Conservation (phyloP, 345 rosid species). For the Lumnitzera racemosa region DNA sequence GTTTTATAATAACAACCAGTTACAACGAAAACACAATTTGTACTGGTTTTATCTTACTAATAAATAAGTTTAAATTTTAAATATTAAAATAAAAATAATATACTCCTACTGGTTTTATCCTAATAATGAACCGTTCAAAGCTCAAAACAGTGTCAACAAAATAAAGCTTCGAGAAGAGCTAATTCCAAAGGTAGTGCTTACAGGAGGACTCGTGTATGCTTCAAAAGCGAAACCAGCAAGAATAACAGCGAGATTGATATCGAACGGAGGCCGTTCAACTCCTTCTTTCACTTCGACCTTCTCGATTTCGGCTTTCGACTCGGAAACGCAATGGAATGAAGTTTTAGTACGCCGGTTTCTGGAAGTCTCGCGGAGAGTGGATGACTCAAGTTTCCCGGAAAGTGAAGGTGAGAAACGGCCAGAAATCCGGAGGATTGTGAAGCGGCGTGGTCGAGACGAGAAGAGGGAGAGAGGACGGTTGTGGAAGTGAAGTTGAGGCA, state of each 20-base stretch:
- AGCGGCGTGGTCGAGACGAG: slow-evolving; percentile 12
- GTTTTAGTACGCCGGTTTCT: slow-evolving; percentile 10
- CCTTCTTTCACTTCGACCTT: slow-evolving; percentile 16
- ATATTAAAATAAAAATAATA: too few relatives aligned
- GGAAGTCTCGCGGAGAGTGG: slow-evolving; percentile 8
- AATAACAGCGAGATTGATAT: slow-evolving; percentile 85
- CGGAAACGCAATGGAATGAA: slow-evolving; percentile 26
- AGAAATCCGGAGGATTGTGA: slow-evolving; percentile 12
- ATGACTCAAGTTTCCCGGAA: slow-evolving; percentile 18
- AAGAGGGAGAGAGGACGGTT: slow-evolving; percentile 2
- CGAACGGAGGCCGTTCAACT: slow-evolving; percentile 60
- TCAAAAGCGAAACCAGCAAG: slow-evolving; percentile 98
- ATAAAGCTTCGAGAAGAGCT: not conserved
- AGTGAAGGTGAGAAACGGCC: slow-evolving; percentile 17
- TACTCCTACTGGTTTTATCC: too few relatives aligned
- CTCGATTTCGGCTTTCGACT: slow-evolving; percentile 28
- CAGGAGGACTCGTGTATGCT: slow-evolving; percentile 71
- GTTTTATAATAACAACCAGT: too few relatives aligned
- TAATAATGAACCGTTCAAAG: not conserved
- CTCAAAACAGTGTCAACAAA: not conserved
- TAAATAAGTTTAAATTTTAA: too few relatives aligned
- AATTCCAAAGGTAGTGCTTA: slow-evolving; percentile 11
- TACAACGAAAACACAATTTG: too few relatives aligned
- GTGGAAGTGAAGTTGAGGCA: slow-evolving; percentile 1
- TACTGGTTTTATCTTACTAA: too few relatives aligned